A percentile compares a stretch with the other conserved stretches of the same genome.
phyloP scores from a whole-genome alignment of 352 stramenopile genomes.

The Globisporangium irregulare region DNA sequence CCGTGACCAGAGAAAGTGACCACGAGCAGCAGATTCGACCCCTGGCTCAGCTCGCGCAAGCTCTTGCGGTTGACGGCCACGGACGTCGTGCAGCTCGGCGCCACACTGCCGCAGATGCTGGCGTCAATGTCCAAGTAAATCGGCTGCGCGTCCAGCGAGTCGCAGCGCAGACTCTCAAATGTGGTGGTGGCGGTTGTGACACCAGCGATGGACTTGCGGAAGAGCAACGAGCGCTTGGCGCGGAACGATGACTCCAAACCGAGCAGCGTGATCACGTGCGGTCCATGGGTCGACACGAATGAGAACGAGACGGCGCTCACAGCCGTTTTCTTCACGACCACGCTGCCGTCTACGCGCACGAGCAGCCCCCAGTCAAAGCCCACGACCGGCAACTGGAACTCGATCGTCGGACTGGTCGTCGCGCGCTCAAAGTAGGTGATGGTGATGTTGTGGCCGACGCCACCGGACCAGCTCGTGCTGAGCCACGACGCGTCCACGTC shows the following conservation, averaged over 20 bases:
- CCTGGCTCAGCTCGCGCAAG: conserved; percentile 5
- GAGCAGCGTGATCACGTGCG: conserved; percentile 38
- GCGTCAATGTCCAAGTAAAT: conserved; percentile 36
- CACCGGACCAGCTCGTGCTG: conserved; percentile 20
- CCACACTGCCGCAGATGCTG: conserved; percentile 22
- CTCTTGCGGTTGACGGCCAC: conserved; percentile 19
- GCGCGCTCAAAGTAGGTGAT: conserved; percentile 49
- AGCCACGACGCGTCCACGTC: conserved; percentile 35
- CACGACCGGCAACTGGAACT: conserved; percentile 47
- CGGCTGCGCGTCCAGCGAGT: conserved; percentile 41
- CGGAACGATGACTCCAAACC: conserved; percentile 46
- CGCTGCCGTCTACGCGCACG: conserved; percentile 33
- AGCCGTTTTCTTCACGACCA: conserved; percentile 26
- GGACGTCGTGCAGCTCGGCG: conserved; percentile 14
- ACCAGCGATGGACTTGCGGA: conserved; percentile 25
- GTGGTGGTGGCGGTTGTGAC: not conserved
- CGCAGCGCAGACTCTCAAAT: conserved; percentile 41
- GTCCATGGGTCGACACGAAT: conserved; percentile 28
- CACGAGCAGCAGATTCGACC: not conserved
- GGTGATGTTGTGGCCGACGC: conserved; percentile 53
- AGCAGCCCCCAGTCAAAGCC: conserved; percentile 44
- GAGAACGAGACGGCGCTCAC: conserved; percentile 35
- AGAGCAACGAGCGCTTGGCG: conserved; percentile 37
- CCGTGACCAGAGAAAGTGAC: not conserved
- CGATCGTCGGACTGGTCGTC: conserved; percentile 26